Conservation (phyloP, 495 filamentous ascomycete species). For the Penicillium macrosclerotiorum region DNA sequence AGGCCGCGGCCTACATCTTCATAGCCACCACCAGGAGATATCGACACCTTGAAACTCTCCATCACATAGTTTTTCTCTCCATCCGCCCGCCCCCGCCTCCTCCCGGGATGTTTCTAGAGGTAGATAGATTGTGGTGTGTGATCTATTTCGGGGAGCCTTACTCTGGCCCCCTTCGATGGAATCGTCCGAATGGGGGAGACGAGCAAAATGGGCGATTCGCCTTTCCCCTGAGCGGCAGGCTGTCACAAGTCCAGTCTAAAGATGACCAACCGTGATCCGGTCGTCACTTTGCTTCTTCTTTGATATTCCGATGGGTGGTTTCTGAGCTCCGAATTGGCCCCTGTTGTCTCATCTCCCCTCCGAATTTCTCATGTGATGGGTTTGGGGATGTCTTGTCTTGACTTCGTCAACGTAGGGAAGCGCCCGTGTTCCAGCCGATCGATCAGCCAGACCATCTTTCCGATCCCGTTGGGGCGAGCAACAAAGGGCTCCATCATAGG, state of each 20-base stretch:
- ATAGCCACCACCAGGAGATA: too few species aligned
- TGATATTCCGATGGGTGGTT: too few species aligned
- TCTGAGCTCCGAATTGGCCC: neutral
- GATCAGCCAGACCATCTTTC: conserved; percentile 1
- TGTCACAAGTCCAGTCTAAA: conserved; percentile 14
- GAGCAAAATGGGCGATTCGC: too few species aligned
- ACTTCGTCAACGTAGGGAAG: too few species aligned
- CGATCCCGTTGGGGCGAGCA: conserved; percentile 15
- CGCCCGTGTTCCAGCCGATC: conserved; percentile 1
- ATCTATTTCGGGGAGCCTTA: conserved; percentile 14
- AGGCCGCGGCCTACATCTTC: too few species aligned
- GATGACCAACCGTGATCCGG: conserved; percentile 11
- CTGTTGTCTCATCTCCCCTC: conserved; percentile 2
- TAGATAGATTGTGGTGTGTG: too few species aligned
- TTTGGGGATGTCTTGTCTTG: neutral
- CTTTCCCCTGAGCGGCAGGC: conserved; percentile 2
- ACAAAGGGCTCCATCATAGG: conserved; percentile 18
- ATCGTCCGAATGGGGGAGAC: conserved; percentile 7
- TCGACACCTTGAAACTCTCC: too few species aligned
- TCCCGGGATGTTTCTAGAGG: too few species aligned
- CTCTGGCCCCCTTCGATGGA: conserved; percentile 7
- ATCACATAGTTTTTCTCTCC: too few species aligned
- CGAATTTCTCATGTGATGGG: neutral
- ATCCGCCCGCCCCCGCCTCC: too few species aligned
- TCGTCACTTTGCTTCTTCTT: neutral